phyloP scores from a whole-genome alignment of 108 stramenopile species.

The Discostella stelligeroides region DNA sequence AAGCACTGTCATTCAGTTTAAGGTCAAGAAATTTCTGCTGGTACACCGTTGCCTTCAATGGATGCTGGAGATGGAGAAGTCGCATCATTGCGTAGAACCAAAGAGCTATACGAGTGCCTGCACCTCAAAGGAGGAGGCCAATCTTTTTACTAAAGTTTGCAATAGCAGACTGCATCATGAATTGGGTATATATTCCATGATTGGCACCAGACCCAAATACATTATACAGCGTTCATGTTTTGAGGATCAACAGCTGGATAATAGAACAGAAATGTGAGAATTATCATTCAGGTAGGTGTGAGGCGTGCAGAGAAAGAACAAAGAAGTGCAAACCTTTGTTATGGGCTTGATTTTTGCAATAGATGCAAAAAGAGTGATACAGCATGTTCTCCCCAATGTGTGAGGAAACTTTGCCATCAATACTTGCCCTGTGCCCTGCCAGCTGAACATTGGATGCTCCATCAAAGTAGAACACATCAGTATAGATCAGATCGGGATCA shows the following conservation, averaged over 20 bases:
- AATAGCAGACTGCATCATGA: slow-evolving; percentile 3
- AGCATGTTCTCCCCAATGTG: slow-evolving; percentile 19
- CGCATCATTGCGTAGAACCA: slow-evolving; percentile 35
- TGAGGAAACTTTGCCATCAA: slow-evolving; percentile 16
- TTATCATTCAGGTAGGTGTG: too few species aligned
- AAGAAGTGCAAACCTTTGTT: too few species aligned
- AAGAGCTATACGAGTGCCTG: slow-evolving; percentile 23
- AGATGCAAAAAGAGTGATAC: slow-evolving; percentile 15
- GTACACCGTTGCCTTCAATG: slow-evolving; percentile 17
- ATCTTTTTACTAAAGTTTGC: slow-evolving; percentile 12
- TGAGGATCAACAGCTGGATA: neutral
- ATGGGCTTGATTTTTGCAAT: slow-evolving; percentile 10
- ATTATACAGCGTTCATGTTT: slow-evolving; percentile 6
- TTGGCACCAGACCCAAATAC: slow-evolving; percentile 5
- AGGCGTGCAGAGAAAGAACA: too few species aligned
- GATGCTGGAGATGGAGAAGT: neutral
- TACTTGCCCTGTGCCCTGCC: slow-evolving; percentile 19
- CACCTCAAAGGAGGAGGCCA: slow-evolving; percentile 22
- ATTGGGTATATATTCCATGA: slow-evolving; percentile 8
- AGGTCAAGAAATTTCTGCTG: slow-evolving; percentile 6
- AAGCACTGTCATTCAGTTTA: slow-evolving; percentile 8
- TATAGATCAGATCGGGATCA: neutral
- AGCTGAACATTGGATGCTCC: slow-evolving; percentile 28
- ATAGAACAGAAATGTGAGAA: too few species aligned
- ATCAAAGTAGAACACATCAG: slow-evolving; percentile 36